These are phyloP conservation scores for Aspergillus ostianus DNA, from an alignment of 495 filamentous ascomycete species.

Conservation along the genomic window DNA sequence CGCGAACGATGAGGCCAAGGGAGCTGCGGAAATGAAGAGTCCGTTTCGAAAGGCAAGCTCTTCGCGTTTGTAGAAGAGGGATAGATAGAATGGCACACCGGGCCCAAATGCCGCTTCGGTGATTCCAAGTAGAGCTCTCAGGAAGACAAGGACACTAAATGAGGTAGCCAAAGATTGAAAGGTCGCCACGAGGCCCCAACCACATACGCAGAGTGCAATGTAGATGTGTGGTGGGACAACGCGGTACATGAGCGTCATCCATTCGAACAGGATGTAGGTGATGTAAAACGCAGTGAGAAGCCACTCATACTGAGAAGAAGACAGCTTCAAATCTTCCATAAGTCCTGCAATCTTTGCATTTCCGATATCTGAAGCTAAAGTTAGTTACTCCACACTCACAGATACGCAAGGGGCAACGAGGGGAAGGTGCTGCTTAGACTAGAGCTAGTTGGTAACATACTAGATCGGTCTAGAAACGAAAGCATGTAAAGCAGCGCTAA, in stretches of 20 bases:
- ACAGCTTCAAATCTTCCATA: slow-evolving; percentile 58
- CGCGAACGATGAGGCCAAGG: slow-evolving; percentile 66
- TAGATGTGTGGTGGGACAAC: slow-evolving; percentile 59
- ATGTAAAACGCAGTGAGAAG: slow-evolving; percentile 66
- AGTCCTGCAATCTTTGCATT: slow-evolving; percentile 77
- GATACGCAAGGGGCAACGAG: neutral
- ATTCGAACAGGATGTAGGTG: slow-evolving; percentile 74
- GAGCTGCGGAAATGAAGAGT: slow-evolving; percentile 62
- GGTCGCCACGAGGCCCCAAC: slow-evolving; percentile 63
- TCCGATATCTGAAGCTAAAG: slow-evolving; percentile 60
- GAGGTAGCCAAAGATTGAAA: slow-evolving; percentile 65
- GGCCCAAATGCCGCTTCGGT: slow-evolving; percentile 62
- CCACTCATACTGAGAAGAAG: slow-evolving; percentile 62
- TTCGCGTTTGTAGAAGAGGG: slow-evolving; percentile 58
- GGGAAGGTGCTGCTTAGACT: neutral
- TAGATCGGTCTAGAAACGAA: slow-evolving; percentile 75
- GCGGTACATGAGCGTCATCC: slow-evolving; percentile 64
- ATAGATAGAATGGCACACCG: slow-evolving; percentile 62
- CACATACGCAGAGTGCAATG: slow-evolving; percentile 44
- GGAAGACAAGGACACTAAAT: slow-evolving; percentile 42
- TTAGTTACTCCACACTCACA: slow-evolving; percentile 4
- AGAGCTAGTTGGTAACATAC: slow-evolving; percentile 41
- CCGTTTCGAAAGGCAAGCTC: slow-evolving; percentile 62
- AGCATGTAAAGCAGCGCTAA: slow-evolving; percentile 80
- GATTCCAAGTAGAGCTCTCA: slow-evolving; percentile 54